A percentile compares a stretch with the other conserved stretches of the same genome.
These are phyloP conservation scores for Microascus cirrosus DNA, from an alignment of 2,329 filamentous ascomycete genomes.

Conservation along the genomic window DNA sequence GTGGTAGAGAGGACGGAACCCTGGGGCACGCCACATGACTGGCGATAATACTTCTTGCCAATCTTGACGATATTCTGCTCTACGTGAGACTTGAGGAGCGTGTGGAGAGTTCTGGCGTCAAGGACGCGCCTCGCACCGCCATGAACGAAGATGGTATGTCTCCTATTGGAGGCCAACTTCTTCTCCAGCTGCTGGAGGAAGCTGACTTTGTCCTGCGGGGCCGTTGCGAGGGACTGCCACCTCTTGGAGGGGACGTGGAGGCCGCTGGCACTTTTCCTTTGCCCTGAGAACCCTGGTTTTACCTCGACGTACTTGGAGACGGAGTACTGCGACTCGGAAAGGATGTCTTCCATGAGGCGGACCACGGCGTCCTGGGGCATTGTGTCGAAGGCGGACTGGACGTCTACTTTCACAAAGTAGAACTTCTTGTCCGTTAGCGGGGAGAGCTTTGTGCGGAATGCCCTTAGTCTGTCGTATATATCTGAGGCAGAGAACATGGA, in stretches of 20 bases:
- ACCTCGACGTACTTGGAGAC: slow-evolving; percentile 68
- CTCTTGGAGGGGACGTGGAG: slow-evolving; percentile 23
- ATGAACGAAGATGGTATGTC: slow-evolving; percentile 70
- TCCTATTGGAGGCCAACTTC: slow-evolving; percentile 30
- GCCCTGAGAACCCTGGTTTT: slow-evolving; percentile 27
- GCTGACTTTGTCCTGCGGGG: slow-evolving; percentile 24
- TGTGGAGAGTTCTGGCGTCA: slow-evolving; percentile 48
- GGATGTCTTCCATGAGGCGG: slow-evolving; percentile 49
- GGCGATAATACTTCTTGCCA: slow-evolving; percentile 78
- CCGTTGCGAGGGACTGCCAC: slow-evolving; percentile 42
- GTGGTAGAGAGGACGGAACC: slow-evolving; percentile 80
- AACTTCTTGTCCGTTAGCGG: slow-evolving; percentile 27
- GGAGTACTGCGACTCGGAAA: slow-evolving; percentile 50
- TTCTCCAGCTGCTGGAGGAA: slow-evolving; percentile 34
- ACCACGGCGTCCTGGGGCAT: slow-evolving; percentile 76
- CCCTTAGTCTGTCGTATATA: slow-evolving; percentile 61
- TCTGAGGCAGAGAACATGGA: slow-evolving; percentile 74
- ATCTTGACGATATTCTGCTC: slow-evolving; percentile 76
- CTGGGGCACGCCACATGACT: slow-evolving; percentile 84
- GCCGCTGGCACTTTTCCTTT: slow-evolving; percentile 9
- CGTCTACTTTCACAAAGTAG: slow-evolving; percentile 89
- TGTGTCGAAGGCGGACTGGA: slow-evolving; percentile 86
- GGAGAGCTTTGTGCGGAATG: slow-evolving; percentile 47
- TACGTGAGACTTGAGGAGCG: slow-evolving; percentile 71
- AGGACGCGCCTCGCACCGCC: slow-evolving; percentile 47